Evolutionary conservation across 179 eudicot genomes (phyloP).

Genomic region (Nepenthes alata): DNA sequence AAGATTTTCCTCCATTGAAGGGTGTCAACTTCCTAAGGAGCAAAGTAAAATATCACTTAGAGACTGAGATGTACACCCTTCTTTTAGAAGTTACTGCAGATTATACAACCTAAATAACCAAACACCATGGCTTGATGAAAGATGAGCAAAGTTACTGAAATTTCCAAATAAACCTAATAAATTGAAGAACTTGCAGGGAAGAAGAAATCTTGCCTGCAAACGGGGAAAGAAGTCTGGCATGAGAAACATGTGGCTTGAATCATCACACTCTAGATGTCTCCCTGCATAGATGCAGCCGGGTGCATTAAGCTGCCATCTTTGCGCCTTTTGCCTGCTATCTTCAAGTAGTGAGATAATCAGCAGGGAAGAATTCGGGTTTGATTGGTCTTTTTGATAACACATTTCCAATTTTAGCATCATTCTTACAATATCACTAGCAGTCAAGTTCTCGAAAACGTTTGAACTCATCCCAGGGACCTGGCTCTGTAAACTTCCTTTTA

Average conservation of each 20-base stretch:
- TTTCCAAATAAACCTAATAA: too few relatives aligned
- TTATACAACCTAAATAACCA: too few relatives aligned
- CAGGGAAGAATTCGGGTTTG: constrained; percentile 49
- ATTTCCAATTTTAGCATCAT: constrained; percentile 87
- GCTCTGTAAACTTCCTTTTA: constrained; percentile 54
- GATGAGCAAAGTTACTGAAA: too few relatives aligned
- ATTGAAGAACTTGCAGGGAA: neutral
- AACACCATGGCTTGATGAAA: too few relatives aligned
- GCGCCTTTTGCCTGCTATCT: constrained; percentile 64
- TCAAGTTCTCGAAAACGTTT: constrained; percentile 54
- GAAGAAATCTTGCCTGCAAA: constrained; percentile 53
- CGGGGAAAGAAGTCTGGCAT: constrained; percentile 80
- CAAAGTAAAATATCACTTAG: too few relatives aligned
- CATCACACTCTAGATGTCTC: constrained; percentile 79
- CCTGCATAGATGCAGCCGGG: constrained; percentile 59
- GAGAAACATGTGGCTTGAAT: constrained; percentile 71
- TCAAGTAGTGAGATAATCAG: constrained; percentile 65
- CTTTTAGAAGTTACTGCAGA: too few relatives aligned
- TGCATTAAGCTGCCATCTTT: constrained; percentile 58
- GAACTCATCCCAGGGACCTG: constrained; percentile 63
- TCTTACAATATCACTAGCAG: constrained; percentile 47
- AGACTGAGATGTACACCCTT: too few relatives aligned
- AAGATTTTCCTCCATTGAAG: too few relatives aligned
- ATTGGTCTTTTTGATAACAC: constrained; percentile 61
- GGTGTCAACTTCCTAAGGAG: too few relatives aligned